Conservation (phyloP, 75 land plant species). For the Pinus tabuliformis region DNA sequence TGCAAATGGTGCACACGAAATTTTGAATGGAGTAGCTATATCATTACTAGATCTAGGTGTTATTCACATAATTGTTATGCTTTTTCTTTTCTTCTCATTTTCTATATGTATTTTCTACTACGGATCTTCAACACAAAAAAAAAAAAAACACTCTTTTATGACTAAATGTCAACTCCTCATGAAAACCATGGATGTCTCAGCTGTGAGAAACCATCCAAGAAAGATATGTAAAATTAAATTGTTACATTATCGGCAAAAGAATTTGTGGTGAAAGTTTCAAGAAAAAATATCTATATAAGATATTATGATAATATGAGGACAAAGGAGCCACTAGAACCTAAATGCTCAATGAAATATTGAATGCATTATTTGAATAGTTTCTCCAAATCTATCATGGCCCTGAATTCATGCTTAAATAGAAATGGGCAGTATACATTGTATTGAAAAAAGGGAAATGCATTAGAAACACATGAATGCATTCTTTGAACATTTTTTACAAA, state of each 20-base stretch:
- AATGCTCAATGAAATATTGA: too few species aligned
- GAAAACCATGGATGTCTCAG: background rate
- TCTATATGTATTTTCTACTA: background rate
- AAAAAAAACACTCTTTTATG: too few species aligned
- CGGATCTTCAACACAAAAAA: too few species aligned
- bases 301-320: too few species aligned
- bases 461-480: too few species aligned
- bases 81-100: background rate
- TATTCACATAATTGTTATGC: background rate
- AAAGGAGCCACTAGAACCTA: too few species aligned
- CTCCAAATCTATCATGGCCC: too few species aligned
- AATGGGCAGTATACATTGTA: too few species aligned
- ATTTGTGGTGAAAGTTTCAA: background rate
- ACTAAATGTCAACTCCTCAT: background rate
- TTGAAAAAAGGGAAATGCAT: too few species aligned
- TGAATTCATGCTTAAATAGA: too few species aligned
- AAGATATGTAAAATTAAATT: background rate
- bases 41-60: conserved; percentile 56
- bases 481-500: too few species aligned
- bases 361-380: too few species aligned
- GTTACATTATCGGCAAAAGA: background rate
- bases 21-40: conserved; percentile 39
- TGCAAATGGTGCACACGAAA: conserved; percentile 28
- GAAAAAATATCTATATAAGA: background rate
- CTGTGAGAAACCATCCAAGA: background rate